Evolutionary conservation across 176 grass and related monocot genomes (phyloP).

Genomic region (Oryza nivara): DNA sequence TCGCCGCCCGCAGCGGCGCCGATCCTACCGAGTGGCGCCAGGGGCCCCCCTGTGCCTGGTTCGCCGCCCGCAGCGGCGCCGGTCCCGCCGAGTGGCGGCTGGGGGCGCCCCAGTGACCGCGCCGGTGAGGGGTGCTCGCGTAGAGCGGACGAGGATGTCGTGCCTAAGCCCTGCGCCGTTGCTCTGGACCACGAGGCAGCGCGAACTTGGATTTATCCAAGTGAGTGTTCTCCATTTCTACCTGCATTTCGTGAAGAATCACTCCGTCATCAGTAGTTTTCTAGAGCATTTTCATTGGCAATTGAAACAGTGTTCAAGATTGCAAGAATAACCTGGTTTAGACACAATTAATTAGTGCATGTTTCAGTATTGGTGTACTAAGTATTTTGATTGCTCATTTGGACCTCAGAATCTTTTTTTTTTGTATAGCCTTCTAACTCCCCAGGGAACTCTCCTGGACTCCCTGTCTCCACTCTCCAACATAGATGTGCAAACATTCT

Average conservation of each 20-base stretch:
- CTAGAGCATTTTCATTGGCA: background rate
- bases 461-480: background rate
- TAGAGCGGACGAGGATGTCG: background rate
- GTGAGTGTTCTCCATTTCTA: conserved; percentile 37
- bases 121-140: background rate
- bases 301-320: background rate
- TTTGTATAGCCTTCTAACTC: conserved; percentile 10
- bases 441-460: background rate
- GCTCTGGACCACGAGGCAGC: conserved; percentile 67
- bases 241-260: background rate
- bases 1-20: background rate
- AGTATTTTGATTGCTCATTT: background rate
- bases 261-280: background rate
- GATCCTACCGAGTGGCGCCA: background rate
- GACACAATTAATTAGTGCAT: conserved; percentile 15
- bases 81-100: background rate
- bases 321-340: conserved; percentile 14
- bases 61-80: background rate
- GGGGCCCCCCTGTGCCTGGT: background rate
- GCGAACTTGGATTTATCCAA: conserved; percentile 90
- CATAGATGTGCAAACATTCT: conserved; percentile 5
- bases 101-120: background rate
- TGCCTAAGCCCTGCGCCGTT: conserved; percentile 29
- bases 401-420: background rate
- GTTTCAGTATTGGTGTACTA: background rate